These are phyloP conservation scores for Boletales sp. DNA, from an alignment of 768 basidiomycete genomes.

Conservation along the genomic window DNA sequence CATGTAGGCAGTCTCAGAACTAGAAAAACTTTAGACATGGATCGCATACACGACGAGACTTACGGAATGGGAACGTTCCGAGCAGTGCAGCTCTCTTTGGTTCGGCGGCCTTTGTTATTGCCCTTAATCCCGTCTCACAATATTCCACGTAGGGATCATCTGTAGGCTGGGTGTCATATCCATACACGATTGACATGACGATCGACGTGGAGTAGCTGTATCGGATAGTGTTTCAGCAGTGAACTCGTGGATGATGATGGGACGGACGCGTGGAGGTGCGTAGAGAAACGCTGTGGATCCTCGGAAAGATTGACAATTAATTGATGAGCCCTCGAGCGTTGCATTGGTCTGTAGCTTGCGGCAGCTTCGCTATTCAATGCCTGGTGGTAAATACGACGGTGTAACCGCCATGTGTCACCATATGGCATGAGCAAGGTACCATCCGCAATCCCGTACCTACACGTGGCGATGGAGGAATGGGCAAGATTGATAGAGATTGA, in stretches of 20 bases:
- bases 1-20: constrained; percentile 24
- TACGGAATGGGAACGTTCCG: constrained; percentile 25
- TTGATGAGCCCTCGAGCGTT: constrained; percentile 29
- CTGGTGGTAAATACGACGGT: constrained; percentile 34
- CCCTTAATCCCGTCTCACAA: constrained; percentile 14
- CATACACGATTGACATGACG: constrained; percentile 27
- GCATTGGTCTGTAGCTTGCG: constrained; percentile 29
- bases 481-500: neutral
- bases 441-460: constrained; percentile 33
- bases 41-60: constrained; percentile 1
- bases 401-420: constrained; percentile 37
- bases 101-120: constrained; percentile 12
- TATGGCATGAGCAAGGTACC: constrained; percentile 35
- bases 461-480: neutral
- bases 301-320: constrained; percentile 31
- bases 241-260: neutral
- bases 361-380: constrained; percentile 28
- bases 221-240: neutral
- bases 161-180: constrained; percentile 15
- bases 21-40: constrained; percentile 5
- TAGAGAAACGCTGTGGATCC: constrained; percentile 22
- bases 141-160: constrained; percentile 22
- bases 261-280: constrained; percentile 26
- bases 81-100: constrained; percentile 22
- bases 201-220: constrained; percentile 26